phyloP scores from a whole-genome alignment of 176 grass and related monocot genomes.

The Elaeis guineensis region DNA sequence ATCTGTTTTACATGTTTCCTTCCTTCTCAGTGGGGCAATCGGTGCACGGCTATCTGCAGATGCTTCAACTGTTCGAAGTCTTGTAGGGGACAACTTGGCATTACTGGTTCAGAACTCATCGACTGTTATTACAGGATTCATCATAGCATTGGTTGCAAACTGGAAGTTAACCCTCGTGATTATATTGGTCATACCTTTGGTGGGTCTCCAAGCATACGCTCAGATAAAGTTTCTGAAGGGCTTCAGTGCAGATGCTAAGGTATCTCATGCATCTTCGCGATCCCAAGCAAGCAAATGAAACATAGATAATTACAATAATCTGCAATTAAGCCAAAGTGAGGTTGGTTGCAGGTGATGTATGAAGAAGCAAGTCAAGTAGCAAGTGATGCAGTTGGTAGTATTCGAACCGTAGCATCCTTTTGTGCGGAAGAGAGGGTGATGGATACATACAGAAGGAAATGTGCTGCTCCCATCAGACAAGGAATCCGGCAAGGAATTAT shows the following conservation, averaged over 20 bases:
- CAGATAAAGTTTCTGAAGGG: slow-evolving; percentile 61
- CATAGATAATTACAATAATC: background rate
- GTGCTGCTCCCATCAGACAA: slow-evolving; percentile 46
- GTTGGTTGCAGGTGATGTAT: slow-evolving; percentile 41
- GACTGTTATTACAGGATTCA: slow-evolving; percentile 49
- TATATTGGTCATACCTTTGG: slow-evolving; percentile 53
- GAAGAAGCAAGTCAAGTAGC: slow-evolving; percentile 83
- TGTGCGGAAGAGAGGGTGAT: slow-evolving; percentile 67
- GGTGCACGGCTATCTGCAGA: slow-evolving; percentile 68
- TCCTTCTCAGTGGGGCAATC: slow-evolving; percentile 48
- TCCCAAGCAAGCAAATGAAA: too few relatives aligned
- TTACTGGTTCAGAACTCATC: slow-evolving; percentile 56
- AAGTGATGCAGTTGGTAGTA: slow-evolving; percentile 62
- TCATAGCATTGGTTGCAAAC: slow-evolving; percentile 58
- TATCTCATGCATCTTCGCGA: slow-evolving; percentile 1
- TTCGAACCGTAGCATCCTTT: slow-evolving; percentile 78
- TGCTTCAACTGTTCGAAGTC: slow-evolving; percentile 59
- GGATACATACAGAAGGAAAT: slow-evolving; percentile 49
- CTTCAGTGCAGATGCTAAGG: slow-evolving; percentile 68
- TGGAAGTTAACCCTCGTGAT: slow-evolving; percentile 69
- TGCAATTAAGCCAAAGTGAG: slow-evolving; percentile 1
- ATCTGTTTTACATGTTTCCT: too few relatives aligned
- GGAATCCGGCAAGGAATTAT: slow-evolving; percentile 55
- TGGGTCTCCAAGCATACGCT: slow-evolving; percentile 52
- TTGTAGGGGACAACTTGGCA: slow-evolving; percentile 69